Base-by-base conservation (phyloP, 345 rosid species). In the Theobroma cacao region DNA sequence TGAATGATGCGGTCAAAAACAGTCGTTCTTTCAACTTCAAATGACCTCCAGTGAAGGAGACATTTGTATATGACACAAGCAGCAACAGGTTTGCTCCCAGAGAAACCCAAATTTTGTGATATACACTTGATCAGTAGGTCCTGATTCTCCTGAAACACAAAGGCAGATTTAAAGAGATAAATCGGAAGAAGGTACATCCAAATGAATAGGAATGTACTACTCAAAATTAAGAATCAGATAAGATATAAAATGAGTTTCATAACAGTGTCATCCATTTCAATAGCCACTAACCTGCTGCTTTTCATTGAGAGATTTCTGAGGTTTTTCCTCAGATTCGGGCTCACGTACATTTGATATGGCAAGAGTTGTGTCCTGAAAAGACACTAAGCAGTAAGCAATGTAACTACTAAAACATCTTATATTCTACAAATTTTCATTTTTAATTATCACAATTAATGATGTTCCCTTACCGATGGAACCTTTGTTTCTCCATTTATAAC, bases 11-110 rank as follows among this genome's bases (percentile, higher is more conserved):
- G 98, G 86, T 96, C 98, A 90, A 96, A 94, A 79, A 96, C 91
- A 68, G 82, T 86, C 31, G 98, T 96, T 84, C 98, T 89, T 90
- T 94, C 99, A 63, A 89, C 98, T 88, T 96, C 99, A 88, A 96
- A 94, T 80, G 98, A 96, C 81, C 97, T 91, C 99, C 99, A 96
- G 48, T 96, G 99, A 78, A 92, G 97, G 50, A 96, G 98, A 79
- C 95, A 92, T 85, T 94, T 96, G 87, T 91, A 96, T 78, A 92
- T 89, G 74, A 94, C 84, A 84, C 97, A 96, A 72, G 99, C 98
- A 82, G 98, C 99, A 79, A 96, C 86, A 43, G 99, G 99, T 84
- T 91, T 94, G 81, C 88, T 87, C 43, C 90, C 93, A 79, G 95
- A 90, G 77, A 92, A 96, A 84, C 98, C 99, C 85, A 96, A 84